A percentile compares a stretch with the other conserved stretches of the same genome.
Evolutionary conservation across 352 stramenopile species (phyloP).

Genomic region (Phytophthora aleatoria): DNA sequence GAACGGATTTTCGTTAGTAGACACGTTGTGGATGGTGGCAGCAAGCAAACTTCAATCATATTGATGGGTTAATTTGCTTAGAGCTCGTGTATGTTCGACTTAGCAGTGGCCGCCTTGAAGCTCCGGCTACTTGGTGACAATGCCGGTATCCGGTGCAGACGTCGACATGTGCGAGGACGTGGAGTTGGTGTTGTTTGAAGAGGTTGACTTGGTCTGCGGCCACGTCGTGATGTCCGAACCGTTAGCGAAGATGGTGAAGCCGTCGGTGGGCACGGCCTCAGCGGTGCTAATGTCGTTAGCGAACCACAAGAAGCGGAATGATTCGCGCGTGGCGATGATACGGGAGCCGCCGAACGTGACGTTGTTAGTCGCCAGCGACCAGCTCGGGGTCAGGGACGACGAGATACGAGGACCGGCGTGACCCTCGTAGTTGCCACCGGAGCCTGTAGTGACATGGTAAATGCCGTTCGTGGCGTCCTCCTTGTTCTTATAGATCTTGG

Average conservation of each 20-base stretch:
- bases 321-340: slow-evolving; percentile 51
- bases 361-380: slow-evolving; percentile 49
- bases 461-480: slow-evolving; percentile 40
- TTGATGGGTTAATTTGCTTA: slow-evolving; percentile 5
- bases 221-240: slow-evolving; percentile 41
- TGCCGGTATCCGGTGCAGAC: not conserved
- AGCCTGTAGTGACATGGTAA: slow-evolving; percentile 55
- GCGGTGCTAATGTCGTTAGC: slow-evolving; percentile 43
- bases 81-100: not conserved
- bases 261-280: slow-evolving; percentile 45
- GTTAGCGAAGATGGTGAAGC: slow-evolving; percentile 56
- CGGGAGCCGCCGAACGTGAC: slow-evolving; percentile 50
- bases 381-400: slow-evolving; percentile 37
- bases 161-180: slow-evolving; percentile 1
- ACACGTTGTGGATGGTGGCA: slow-evolving; percentile 1
- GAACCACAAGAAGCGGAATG: slow-evolving; percentile 52
- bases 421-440: slow-evolving; percentile 59
- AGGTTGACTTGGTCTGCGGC: slow-evolving; percentile 34
- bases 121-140: slow-evolving; percentile 13
- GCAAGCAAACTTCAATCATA: slow-evolving; percentile 8
- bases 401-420: slow-evolving; percentile 41
- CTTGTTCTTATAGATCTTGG: slow-evolving; percentile 61
- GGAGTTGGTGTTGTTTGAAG: slow-evolving; percentile 5
- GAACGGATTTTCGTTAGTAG: slow-evolving; percentile 15
- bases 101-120: slow-evolving; percentile 18